phyloP scores from a whole-genome alignment of 345 rosid species.

The Camelina neglecta region DNA sequence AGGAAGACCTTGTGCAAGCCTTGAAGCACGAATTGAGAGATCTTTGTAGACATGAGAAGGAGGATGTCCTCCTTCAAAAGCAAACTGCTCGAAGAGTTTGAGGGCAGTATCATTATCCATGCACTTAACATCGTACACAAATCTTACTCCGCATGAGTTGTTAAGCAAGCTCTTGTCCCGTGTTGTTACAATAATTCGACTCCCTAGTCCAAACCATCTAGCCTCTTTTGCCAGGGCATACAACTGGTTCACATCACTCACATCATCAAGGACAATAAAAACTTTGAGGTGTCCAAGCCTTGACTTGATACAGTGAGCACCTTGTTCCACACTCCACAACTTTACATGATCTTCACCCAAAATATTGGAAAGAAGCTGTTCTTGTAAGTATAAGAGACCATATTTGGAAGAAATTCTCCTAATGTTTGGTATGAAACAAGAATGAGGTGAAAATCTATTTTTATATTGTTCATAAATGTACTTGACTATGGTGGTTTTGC shows the following conservation, averaged over 20 bases:
- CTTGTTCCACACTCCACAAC: background rate
- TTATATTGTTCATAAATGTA: constrained; percentile 36
- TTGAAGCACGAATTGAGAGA: background rate
- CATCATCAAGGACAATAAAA: constrained; percentile 21
- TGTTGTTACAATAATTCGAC: constrained; percentile 60
- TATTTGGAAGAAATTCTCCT: background rate
- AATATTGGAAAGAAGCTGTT: background rate
- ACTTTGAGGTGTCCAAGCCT: background rate
- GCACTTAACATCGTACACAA: constrained; percentile 3
- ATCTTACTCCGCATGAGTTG: background rate
- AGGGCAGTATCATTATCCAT: constrained; percentile 3
- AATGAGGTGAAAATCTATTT: constrained; percentile 15
- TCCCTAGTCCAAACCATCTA: constrained; percentile 52
- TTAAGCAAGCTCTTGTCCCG: constrained; percentile 41
- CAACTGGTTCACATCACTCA: constrained; percentile 45
- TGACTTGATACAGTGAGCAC: background rate
- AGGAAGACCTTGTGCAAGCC: constrained; percentile 33
- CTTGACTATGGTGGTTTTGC: constrained; percentile 45
- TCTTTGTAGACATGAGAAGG: background rate
- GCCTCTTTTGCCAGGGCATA: constrained; percentile 47
- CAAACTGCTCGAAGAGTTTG: constrained; percentile 14
- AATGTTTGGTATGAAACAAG: constrained; percentile 35
- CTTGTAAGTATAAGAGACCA: background rate
- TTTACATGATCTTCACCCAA: background rate
- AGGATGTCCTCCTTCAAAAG: constrained; percentile 14